Conservation (phyloP, 2,329 filamentous ascomycete species). For the Xenosphaeropsis pyriputrescens region DNA sequence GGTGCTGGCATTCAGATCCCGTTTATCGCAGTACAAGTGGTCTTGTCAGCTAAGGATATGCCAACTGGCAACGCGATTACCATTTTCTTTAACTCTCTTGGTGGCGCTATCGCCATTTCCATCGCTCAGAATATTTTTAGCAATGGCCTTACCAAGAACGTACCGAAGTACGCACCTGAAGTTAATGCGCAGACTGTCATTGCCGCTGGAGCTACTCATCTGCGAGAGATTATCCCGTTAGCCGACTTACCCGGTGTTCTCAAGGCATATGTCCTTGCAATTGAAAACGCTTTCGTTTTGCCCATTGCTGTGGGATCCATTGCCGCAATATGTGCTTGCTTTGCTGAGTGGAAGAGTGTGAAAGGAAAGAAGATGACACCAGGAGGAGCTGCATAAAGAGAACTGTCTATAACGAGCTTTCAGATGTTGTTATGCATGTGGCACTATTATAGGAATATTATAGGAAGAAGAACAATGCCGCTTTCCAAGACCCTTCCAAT, state of each 20-base stretch:
- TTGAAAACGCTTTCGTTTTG: slow-evolving; percentile 13
- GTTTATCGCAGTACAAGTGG: slow-evolving; percentile 34
- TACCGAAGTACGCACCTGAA: slow-evolving; percentile 15
- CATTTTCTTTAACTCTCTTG: slow-evolving; percentile 44
- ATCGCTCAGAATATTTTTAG: slow-evolving; percentile 36
- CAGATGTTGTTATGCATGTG: too few relatives aligned
- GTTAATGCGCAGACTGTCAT: slow-evolving; percentile 20
- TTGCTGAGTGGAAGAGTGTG: slow-evolving; percentile 17
- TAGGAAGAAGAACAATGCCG: too few relatives aligned
- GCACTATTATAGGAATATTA: too few relatives aligned
- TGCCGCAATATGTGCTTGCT: slow-evolving; percentile 11
- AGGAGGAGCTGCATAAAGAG: slow-evolving; percentile 5
- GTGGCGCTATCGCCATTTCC: slow-evolving; percentile 41
- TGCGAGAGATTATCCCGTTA: slow-evolving; percentile 19
- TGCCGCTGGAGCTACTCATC: slow-evolving; percentile 25
- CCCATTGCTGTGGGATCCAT: slow-evolving; percentile 15
- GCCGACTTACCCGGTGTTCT: slow-evolving; percentile 22
- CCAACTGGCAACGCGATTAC: slow-evolving; percentile 38
- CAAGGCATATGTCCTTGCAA: slow-evolving; percentile 21
- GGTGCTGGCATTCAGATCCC: slow-evolving; percentile 32
- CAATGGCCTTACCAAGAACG: slow-evolving; percentile 11
- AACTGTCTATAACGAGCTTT: neutral
- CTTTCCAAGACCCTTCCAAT: too few relatives aligned
- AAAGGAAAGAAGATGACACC: slow-evolving; percentile 16
- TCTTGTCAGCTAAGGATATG: slow-evolving; percentile 31